phyloP scores from a whole-genome alignment of 805 yeast genomes.

The Lipomyces oligophaga region DNA sequence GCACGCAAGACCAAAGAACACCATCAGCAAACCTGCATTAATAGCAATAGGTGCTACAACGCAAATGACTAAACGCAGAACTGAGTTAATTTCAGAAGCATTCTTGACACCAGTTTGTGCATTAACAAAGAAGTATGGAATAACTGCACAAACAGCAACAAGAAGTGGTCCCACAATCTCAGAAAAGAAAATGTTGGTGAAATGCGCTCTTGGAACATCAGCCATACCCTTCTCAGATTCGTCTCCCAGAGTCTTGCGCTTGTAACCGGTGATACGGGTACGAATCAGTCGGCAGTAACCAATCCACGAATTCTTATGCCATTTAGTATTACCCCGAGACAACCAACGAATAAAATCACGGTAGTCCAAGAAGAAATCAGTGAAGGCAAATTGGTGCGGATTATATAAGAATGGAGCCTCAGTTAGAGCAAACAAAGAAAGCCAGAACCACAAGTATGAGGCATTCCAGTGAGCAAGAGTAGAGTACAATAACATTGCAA shows the following conservation, averaged over 20 bases:
- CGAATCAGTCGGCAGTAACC: constrained; percentile 69
- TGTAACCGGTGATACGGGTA: constrained; percentile 88
- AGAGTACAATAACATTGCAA: constrained; percentile 69
- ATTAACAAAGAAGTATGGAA: constrained; percentile 77
- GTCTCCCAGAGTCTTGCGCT: constrained; percentile 65
- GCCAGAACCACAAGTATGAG: constrained; percentile 96
- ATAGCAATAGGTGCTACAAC: constrained; percentile 86
- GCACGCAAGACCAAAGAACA: constrained; percentile 80
- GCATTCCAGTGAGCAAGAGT: constrained; percentile 89
- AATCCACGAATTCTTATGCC: constrained; percentile 75
- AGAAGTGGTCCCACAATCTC: constrained; percentile 73
- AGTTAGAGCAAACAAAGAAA: constrained; percentile 79
- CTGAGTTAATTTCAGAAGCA: constrained; percentile 49
- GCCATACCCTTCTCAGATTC: constrained; percentile 61
- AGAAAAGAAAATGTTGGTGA: constrained; percentile 71
- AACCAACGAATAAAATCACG: constrained; percentile 89
- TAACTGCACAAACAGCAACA: constrained; percentile 62
- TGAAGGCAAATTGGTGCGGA: constrained; percentile 97
- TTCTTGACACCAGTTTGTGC: constrained; percentile 75
- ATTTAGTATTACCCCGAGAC: constrained; percentile 67
- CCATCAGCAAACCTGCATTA: constrained; percentile 77
- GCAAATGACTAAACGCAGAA: constrained; percentile 56
- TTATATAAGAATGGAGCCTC: constrained; percentile 92
- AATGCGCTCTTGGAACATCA: constrained; percentile 70
- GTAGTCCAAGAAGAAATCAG: constrained; percentile 93